Conservation (phyloP, 352 stramenopile species). For the Phytophthora capsici region DNA sequence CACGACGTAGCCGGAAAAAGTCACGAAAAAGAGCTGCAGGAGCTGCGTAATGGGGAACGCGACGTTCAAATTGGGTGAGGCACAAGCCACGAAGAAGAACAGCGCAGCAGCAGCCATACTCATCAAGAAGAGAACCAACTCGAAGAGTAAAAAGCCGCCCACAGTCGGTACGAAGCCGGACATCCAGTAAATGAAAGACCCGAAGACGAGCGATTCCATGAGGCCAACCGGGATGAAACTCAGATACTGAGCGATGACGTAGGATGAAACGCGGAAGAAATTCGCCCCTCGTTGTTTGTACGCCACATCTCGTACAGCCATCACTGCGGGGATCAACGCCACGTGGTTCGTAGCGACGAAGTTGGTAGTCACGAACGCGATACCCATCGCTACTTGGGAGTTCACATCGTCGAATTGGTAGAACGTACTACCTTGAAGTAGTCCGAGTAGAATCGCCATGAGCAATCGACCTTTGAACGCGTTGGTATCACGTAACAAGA, state of each 20-base stretch:
- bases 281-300: conserved; percentile 79
- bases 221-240: conserved; percentile 37
- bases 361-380: conserved; percentile 74
- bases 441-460: conserved; percentile 28
- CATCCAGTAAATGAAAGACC: conserved; percentile 71
- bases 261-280: conserved; percentile 68
- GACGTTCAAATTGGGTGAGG: conserved; percentile 36
- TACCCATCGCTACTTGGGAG: conserved; percentile 51
- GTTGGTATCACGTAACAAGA: conserved; percentile 36
- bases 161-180: conserved; percentile 53
- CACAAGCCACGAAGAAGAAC: conserved; percentile 42
- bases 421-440: conserved; percentile 34
- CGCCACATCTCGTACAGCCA: conserved; percentile 50
- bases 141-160: conserved; percentile 56
- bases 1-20: conserved; percentile 48
- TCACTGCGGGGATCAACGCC: conserved; percentile 62
- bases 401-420: conserved; percentile 30
- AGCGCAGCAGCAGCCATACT: conserved; percentile 22
- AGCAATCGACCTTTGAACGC: conserved; percentile 20
- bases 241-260: conserved; percentile 46
- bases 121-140: conserved; percentile 57
- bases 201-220: conserved; percentile 72
- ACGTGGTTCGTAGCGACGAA: conserved; percentile 63
- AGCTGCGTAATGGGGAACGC: conserved; percentile 37
- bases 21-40: conserved; percentile 28